Percentiles rank a stretch among this genome's conserved stretches.
Conservation (phyloP, 257 asterid species). For the Parsonsia alboflavescens region DNA sequence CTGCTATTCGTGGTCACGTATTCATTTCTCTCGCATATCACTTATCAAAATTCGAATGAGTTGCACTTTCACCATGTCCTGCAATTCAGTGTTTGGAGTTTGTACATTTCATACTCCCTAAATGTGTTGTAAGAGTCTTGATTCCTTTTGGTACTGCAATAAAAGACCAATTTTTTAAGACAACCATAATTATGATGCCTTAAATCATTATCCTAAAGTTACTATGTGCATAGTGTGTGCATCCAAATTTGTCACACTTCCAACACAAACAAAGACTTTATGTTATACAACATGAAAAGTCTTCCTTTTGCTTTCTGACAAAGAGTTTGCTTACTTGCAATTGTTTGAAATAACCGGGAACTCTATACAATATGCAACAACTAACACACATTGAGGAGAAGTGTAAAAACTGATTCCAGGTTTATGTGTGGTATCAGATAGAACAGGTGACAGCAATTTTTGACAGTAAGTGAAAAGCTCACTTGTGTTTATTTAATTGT, state of each 20-base stretch:
- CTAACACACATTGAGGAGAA: not conserved
- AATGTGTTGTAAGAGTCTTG: not conserved
- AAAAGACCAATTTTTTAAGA: not conserved
- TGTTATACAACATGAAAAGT: not conserved
- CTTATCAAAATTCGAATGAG: not conserved
- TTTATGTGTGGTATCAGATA: not conserved
- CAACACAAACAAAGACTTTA: not conserved
- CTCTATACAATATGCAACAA: not conserved
- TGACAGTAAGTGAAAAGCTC: not conserved
- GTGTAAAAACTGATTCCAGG: not conserved
- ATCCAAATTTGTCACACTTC: not conserved
- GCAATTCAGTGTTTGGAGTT: not conserved
- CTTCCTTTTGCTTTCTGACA: too few relatives aligned
- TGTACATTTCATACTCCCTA: not conserved
- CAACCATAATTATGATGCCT: not conserved
- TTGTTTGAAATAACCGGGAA: not conserved
- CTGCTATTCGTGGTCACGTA: not conserved
- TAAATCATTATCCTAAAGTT: not conserved
- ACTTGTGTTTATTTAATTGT: not conserved
- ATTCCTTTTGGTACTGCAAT: not conserved
- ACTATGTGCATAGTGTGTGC: not conserved
- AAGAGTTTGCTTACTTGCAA: not conserved
- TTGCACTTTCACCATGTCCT: not conserved
- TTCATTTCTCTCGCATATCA: not conserved
- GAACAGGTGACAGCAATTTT: not conserved